These are phyloP conservation scores for Saccharomycopsis sp. DNA, from an alignment of 805 yeast species.

Conservation along the genomic window DNA sequence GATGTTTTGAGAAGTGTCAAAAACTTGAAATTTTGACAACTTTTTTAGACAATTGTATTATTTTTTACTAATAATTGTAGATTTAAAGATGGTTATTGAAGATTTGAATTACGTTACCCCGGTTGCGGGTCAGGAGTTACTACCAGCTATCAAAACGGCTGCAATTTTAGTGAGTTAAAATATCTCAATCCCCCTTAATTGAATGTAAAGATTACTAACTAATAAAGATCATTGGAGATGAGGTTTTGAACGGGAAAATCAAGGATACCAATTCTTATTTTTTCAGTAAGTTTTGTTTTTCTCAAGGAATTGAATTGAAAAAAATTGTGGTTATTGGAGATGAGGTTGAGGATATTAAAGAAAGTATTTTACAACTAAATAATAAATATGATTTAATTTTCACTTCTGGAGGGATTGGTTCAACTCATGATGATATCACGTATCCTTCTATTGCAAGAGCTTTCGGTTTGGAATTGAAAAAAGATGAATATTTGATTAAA, in stretches of 20 bases:
- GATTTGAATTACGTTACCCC: slow-evolving; percentile 3
- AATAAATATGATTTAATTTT: slow-evolving; percentile 53
- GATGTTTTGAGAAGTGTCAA: too few relatives aligned
- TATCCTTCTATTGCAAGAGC: slow-evolving; percentile 66
- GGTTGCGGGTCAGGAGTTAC: not conserved
- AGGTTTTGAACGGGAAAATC: slow-evolving; percentile 78
- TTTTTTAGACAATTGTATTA: too few relatives aligned
- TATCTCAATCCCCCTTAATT: too few relatives aligned
- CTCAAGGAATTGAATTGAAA: slow-evolving; percentile 53
- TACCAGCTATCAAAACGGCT: slow-evolving; percentile 4
- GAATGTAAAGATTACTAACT: not conserved
- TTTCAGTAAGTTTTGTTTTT: slow-evolving; percentile 64
- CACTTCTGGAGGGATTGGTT: slow-evolving; percentile 62
- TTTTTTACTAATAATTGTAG: too few relatives aligned
- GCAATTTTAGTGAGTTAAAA: slow-evolving; percentile 7
- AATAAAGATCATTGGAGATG: slow-evolving; percentile 63
- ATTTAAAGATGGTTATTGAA: too few relatives aligned
- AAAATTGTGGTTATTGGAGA: slow-evolving; percentile 71
- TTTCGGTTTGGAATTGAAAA: slow-evolving; percentile 36
- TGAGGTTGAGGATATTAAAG: slow-evolving; percentile 52
- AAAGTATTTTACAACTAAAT: slow-evolving; percentile 37
- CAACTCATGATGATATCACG: slow-evolving; percentile 87
- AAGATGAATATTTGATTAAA: slow-evolving; percentile 48
- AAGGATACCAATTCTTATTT: slow-evolving; percentile 64
- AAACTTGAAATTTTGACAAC: too few relatives aligned